These are phyloP conservation scores for Posidonia australis DNA, from an alignment of 106 monocot species.

Conservation along the genomic window DNA sequence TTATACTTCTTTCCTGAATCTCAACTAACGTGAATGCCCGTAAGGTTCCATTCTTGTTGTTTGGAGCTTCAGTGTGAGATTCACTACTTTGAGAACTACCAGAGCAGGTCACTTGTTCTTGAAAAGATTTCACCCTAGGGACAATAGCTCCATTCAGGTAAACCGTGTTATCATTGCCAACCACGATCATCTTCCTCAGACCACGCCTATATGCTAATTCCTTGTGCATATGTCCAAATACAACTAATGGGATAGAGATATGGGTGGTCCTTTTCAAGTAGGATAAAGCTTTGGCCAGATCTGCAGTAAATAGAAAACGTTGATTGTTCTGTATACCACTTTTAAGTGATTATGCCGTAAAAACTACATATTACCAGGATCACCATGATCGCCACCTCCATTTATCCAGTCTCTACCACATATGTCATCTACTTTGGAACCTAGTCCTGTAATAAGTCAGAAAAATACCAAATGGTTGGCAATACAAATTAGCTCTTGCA, in stretches of 20 bases:
- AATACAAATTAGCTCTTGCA: not conserved
- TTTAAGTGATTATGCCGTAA: not conserved
- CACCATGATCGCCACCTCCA: constrained; percentile 85
- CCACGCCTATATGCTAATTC: constrained; percentile 43
- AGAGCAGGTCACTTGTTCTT: not conserved
- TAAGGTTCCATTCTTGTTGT: constrained; percentile 11
- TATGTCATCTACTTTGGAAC: constrained; percentile 53
- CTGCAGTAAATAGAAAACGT: constrained; percentile 21
- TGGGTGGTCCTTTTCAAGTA: constrained; percentile 35
- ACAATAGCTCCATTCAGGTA: constrained; percentile 92
- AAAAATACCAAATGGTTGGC: no score
- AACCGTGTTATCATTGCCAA: constrained; percentile 42
- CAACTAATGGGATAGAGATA: constrained; percentile 54
- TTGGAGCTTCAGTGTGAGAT: constrained; percentile 9
- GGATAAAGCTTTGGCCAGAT: constrained; percentile 68
- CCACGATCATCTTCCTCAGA: constrained; percentile 61
- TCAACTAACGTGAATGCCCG: constrained; percentile 69
- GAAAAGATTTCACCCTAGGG: constrained; percentile 44
- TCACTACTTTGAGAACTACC: not conserved
- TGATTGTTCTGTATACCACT: not conserved
- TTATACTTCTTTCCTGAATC: constrained; percentile 25
- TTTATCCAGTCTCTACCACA: constrained; percentile 85
- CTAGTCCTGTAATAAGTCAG: constrained; percentile 40
- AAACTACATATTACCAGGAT: constrained; percentile 43
- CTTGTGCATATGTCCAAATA: constrained; percentile 98